These are phyloP conservation scores for Aureobasidium mangrovei DNA, from an alignment of 2,329 filamentous ascomycete species.

Conservation along the genomic window DNA sequence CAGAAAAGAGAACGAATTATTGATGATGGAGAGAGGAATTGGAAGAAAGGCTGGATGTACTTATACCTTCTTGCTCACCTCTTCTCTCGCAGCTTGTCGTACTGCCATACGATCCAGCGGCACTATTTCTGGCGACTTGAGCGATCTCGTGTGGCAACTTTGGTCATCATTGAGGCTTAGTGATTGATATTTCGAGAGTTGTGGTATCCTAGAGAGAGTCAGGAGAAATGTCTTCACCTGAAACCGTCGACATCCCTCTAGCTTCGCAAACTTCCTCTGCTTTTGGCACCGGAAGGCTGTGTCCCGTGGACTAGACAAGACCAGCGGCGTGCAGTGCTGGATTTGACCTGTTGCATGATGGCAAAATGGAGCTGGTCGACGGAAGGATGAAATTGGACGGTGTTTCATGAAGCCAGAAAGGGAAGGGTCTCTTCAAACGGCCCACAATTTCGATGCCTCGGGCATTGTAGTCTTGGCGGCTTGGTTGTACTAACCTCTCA, in stretches of 20 bases:
- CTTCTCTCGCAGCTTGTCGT: neutral
- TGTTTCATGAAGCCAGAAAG: conserved; percentile 11
- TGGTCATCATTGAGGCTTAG: neutral
- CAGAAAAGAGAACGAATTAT: neutral
- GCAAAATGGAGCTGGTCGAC: conserved; percentile 1
- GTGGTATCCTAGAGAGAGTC: neutral
- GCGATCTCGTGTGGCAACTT: neutral
- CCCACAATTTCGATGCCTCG: neutral
- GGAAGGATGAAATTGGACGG: conserved; percentile 2
- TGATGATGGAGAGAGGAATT: neutral
- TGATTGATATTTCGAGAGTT: neutral
- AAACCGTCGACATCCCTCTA: conserved; percentile 3
- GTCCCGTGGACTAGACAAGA: neutral
- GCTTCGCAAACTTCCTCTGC: neutral
- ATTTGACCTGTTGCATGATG: neutral
- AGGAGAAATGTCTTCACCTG: neutral
- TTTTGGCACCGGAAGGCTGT: neutral
- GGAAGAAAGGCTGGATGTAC: neutral
- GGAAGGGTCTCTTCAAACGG: neutral
- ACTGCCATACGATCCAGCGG: neutral
- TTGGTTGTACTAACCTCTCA: neutral
- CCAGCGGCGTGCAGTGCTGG: neutral
- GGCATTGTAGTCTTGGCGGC: neutral
- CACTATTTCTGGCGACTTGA: neutral
- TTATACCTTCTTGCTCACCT: conserved; percentile 2